phyloP scores from a whole-genome alignment of 257 asterid species.

The Nicotiana benthamiana region DNA sequence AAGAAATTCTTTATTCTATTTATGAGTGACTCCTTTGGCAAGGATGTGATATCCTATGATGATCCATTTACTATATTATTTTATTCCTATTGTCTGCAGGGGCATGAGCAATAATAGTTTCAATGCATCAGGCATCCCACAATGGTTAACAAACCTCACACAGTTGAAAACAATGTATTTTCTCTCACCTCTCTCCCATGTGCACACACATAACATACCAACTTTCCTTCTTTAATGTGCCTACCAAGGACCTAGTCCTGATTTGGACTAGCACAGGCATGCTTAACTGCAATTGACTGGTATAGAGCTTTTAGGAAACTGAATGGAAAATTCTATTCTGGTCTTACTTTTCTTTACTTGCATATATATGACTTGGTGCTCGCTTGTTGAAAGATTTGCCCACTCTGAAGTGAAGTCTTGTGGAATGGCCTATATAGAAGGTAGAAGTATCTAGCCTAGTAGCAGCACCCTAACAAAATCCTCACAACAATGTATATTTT shows the following conservation, averaged over 20 bases:
- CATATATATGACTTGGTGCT: background rate
- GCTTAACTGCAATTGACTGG: background rate
- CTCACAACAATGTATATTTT: background rate
- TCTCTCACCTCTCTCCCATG: conserved; percentile 13
- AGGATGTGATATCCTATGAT: conserved; percentile 1
- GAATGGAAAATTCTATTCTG: background rate
- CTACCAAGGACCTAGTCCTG: background rate
- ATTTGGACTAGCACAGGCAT: background rate
- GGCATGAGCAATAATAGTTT: conserved; percentile 86
- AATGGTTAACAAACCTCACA: conserved; percentile 47
- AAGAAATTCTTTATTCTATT: background rate
- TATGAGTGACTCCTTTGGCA: background rate
- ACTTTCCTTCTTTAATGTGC: background rate
- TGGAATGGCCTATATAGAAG: background rate
- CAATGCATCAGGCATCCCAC: conserved; percentile 45
- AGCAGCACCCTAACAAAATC: background rate
- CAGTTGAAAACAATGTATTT: conserved; percentile 71
- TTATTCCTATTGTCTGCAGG: conserved; percentile 40
- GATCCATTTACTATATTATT: background rate
- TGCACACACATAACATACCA: background rate
- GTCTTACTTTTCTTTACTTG: background rate
- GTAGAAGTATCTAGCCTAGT: background rate
- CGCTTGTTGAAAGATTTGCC: background rate
- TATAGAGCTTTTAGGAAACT: background rate
- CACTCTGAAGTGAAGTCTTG: background rate